Percentiles rank a stretch among this genome's conserved stretches.
phyloP scores from a whole-genome alignment of 768 basidiomycete species.

The Fomitopsis pulvina region DNA sequence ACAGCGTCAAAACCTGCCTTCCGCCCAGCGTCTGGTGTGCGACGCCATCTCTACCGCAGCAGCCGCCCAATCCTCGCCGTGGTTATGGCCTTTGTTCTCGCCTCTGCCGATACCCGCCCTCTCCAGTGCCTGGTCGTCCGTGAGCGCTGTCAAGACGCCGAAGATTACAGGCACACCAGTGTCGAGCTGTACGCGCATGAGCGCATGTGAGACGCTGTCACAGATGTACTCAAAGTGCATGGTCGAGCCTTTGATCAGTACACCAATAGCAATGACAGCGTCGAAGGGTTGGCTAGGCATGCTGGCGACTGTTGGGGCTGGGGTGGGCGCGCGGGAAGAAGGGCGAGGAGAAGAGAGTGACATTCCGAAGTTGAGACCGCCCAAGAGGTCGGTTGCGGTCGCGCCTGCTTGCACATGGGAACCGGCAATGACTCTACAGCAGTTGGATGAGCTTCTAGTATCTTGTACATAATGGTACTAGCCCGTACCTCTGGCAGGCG shows the following conservation, averaged over 20 bases:
- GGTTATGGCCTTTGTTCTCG: slow-evolving; percentile 80
- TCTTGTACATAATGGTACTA: slow-evolving; percentile 18
- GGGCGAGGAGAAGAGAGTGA: slow-evolving; percentile 49
- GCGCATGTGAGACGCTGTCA: slow-evolving; percentile 85
- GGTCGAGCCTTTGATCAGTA: slow-evolving; percentile 94
- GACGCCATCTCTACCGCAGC: slow-evolving; percentile 93
- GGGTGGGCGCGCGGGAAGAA: slow-evolving; percentile 31
- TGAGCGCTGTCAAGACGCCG: slow-evolving; percentile 89
- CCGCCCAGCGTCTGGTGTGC: slow-evolving; percentile 57
- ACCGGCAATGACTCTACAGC: slow-evolving; percentile 77
- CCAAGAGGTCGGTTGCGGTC: slow-evolving; percentile 74
- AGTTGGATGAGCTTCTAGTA: not conserved
- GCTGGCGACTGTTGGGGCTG: slow-evolving; percentile 21
- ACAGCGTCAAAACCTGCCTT: slow-evolving; percentile 51
- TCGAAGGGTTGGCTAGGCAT: slow-evolving; percentile 69
- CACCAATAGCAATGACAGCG: slow-evolving; percentile 95
- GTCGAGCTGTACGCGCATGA: slow-evolving; percentile 94
- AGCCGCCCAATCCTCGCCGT: slow-evolving; percentile 96
- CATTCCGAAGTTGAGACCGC: slow-evolving; percentile 47
- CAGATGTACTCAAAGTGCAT: slow-evolving; percentile 99
- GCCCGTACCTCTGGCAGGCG: slow-evolving; percentile 78
- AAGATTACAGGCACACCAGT: slow-evolving; percentile 93
- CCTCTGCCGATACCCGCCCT: slow-evolving; percentile 82
- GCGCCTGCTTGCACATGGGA: slow-evolving; percentile 77
- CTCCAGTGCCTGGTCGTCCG: slow-evolving; percentile 91